Percentiles rank a stretch among this genome's conserved stretches.
These are phyloP conservation scores for Sporothrix schenckii DNA, from an alignment of 2,329 filamentous ascomycete genomes.

Conservation along the genomic window DNA sequence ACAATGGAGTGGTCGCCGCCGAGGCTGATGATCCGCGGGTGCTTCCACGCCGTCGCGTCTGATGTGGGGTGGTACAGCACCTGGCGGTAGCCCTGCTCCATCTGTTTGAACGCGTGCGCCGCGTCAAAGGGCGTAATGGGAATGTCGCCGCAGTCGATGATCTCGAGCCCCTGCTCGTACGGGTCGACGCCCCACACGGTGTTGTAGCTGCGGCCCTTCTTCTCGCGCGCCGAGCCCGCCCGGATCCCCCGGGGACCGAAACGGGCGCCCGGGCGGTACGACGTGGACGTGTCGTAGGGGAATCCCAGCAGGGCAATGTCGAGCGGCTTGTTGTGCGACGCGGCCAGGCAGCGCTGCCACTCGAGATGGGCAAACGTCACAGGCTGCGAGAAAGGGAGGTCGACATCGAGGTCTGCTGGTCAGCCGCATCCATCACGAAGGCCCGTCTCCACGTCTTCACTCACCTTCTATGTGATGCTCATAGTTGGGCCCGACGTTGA, in stretches of 20 bases:
- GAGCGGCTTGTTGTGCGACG: constrained; percentile 30
- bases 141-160: constrained; percentile 37
- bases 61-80: constrained; percentile 31
- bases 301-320: constrained; percentile 36
- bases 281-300: constrained; percentile 36
- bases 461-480: constrained; percentile 6
- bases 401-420: constrained; percentile 31
- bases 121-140: constrained; percentile 37
- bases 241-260: constrained; percentile 36
- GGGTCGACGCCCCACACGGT: constrained; percentile 33
- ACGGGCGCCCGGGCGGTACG: constrained; percentile 35
- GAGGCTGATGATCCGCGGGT: constrained; percentile 35
- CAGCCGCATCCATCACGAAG: neutral
- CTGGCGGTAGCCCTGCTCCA: constrained; percentile 36
- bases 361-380: constrained; percentile 35
- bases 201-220: constrained; percentile 35
- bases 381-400: constrained; percentile 33
- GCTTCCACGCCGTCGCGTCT: constrained; percentile 28
- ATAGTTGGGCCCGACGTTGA: constrained; percentile 7
- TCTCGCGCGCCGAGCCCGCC: constrained; percentile 34
- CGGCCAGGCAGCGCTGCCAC: constrained; percentile 33
- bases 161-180: constrained; percentile 28
- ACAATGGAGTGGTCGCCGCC: constrained; percentile 43
- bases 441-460: neutral
- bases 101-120: constrained; percentile 37